Conservation (phyloP, 805 yeast species). For the Nadsonia fulvescens region DNA sequence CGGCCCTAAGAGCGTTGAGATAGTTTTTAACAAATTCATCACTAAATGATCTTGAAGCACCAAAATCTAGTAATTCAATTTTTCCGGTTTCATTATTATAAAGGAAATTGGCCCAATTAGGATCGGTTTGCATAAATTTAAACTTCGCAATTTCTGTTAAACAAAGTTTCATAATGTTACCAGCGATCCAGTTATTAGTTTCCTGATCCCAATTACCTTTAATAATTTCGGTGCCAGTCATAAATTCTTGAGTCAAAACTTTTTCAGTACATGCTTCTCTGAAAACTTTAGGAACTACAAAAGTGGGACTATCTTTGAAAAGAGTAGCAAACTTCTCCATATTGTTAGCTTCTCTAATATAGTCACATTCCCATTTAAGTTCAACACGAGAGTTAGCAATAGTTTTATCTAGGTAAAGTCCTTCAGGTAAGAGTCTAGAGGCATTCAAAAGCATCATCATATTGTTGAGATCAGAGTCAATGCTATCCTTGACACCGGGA, state of each 20-base stretch:
- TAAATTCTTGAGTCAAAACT: constrained; percentile 75
- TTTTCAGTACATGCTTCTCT: constrained; percentile 63
- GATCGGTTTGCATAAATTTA: constrained; percentile 94
- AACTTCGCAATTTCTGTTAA: constrained; percentile 68
- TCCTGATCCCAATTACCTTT: constrained; percentile 58
- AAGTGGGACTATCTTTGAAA: constrained; percentile 40
- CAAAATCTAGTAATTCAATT: constrained; percentile 83
- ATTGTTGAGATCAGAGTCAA: constrained; percentile 86
- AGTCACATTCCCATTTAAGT: constrained; percentile 95
- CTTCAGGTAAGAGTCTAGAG: constrained; percentile 72
- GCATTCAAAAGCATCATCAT: constrained; percentile 70
- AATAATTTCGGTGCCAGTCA: constrained; percentile 70
- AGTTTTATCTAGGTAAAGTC: constrained; percentile 78
- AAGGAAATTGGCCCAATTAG: constrained; percentile 96
- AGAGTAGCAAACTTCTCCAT: constrained; percentile 50
- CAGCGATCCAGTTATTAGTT: constrained; percentile 63
- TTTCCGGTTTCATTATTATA: constrained; percentile 54
- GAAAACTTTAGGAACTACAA: constrained; percentile 66
- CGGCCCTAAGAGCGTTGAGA: constrained; percentile 52
- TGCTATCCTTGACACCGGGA: constrained; percentile 88
- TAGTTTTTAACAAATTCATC: constrained; percentile 53
- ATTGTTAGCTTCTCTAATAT: constrained; percentile 70
- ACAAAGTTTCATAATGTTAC: constrained; percentile 73
- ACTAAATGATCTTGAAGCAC: constrained; percentile 74
- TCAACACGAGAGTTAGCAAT: constrained; percentile 86